Conservation (phyloP, 495 filamentous ascomycete genomes). For the Usnea hakonensis region DNA sequence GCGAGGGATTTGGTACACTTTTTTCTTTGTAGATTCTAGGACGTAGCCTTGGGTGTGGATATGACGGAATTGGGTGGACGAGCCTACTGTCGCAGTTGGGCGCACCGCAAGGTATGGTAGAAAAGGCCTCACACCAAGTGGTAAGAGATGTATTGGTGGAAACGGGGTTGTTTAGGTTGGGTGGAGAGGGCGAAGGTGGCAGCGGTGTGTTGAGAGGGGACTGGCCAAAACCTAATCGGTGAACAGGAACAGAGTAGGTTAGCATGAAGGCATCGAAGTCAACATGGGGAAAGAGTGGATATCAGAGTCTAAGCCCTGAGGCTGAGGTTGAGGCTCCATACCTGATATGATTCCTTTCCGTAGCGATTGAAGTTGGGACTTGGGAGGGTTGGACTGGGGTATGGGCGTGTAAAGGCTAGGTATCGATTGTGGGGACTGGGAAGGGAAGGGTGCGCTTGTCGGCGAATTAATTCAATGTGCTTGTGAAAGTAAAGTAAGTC, state of each 20-base stretch:
- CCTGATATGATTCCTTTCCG: neutral
- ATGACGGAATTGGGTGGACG: neutral
- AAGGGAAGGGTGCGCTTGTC: constrained; percentile 8
- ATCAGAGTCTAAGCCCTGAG: constrained; percentile 16
- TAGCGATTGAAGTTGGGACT: constrained; percentile 6
- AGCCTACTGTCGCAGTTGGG: neutral
- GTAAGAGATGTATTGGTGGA: constrained; percentile 2
- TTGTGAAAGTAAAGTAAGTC: too few relatives aligned
- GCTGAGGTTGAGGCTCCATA: constrained; percentile 9
- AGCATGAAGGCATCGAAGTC: constrained; percentile 1
- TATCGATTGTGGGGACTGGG: constrained; percentile 3
- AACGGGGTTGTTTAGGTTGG: neutral
- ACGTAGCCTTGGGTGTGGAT: constrained; percentile 8
- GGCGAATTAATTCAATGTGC: neutral
- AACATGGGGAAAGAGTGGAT: neutral
- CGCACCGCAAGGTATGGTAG: neutral
- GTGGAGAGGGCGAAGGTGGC: neutral
- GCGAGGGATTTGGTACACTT: neutral
- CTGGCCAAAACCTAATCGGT: neutral
- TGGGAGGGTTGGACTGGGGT: neutral
- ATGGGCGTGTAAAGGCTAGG: constrained; percentile 2
- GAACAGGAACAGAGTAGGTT: neutral
- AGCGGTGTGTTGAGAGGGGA: neutral
- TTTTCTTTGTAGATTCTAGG: neutral
- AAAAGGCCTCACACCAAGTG: neutral